phyloP scores from a whole-genome alignment of 2,329 filamentous ascomycete species.

The Stylonectria norvegica region DNA sequence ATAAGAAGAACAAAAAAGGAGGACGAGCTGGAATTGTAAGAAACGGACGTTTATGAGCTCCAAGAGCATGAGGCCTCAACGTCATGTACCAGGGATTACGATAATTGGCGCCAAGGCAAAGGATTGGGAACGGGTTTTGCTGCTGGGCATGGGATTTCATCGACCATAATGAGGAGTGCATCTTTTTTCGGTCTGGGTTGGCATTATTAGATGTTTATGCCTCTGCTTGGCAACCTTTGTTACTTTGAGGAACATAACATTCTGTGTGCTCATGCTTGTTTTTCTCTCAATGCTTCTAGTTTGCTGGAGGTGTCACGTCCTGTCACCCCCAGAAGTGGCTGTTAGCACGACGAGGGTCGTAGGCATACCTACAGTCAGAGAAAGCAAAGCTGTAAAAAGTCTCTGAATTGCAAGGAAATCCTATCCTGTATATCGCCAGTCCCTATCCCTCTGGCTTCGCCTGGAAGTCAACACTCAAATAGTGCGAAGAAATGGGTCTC shows the following conservation, averaged over 20 bases:
- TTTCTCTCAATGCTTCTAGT: too few relatives aligned
- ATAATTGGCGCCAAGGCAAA: constrained; percentile 26
- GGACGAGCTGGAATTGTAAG: not conserved
- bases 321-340: too few relatives aligned
- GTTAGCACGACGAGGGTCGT: too few relatives aligned
- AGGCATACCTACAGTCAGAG: constrained; percentile 13
- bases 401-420: constrained; percentile 11
- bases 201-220: not conserved
- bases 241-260: too few relatives aligned
- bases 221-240: too few relatives aligned
- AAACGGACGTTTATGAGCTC: not conserved
- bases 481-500: constrained; percentile 8
- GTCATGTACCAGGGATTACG: constrained; percentile 30
- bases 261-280: too few relatives aligned
- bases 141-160: constrained; percentile 15
- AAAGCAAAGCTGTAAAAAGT: constrained; percentile 15
- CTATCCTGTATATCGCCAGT: constrained; percentile 9
- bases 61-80: constrained; percentile 11
- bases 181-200: constrained; percentile 12
- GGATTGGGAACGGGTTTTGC: constrained; percentile 16
- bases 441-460: constrained; percentile 17
- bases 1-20: not conserved
- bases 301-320: too few relatives aligned
- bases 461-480: constrained; percentile 14
- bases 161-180: constrained; percentile 16